Percentiles rank a stretch among this genome's conserved stretches.
These are phyloP conservation scores for Sedum album DNA, from an alignment of 164 flowering plant genomes.

Conservation along the genomic window DNA sequence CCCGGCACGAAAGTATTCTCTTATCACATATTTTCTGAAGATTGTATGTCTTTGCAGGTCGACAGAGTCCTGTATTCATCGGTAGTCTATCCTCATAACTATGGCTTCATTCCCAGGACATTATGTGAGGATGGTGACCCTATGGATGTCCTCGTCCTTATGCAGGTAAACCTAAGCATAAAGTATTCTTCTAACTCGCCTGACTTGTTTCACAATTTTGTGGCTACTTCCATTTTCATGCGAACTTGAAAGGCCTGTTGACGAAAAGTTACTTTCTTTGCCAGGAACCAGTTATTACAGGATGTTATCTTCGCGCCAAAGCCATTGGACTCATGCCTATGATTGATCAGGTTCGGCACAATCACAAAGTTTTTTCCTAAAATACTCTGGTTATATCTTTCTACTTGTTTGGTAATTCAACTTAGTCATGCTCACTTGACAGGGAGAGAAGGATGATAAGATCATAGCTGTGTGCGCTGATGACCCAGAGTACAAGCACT, in stretches of 20 bases:
- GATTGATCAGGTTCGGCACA: constrained; percentile 68
- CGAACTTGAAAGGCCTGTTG: not conserved
- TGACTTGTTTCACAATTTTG: not conserved
- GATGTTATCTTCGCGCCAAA: constrained; percentile 77
- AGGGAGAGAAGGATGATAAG: constrained; percentile 75
- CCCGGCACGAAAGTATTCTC: no score
- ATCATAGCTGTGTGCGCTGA: constrained; percentile 75
- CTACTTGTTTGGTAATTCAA: not conserved
- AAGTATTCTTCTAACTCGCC: not conserved
- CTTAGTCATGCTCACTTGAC: not conserved
- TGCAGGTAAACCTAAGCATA: constrained; percentile 56
- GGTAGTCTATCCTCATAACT: no score
- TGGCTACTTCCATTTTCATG: not conserved
- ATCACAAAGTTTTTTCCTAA: not conserved
- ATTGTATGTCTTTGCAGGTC: constrained; percentile 30
- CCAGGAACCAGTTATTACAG: constrained; percentile 79
- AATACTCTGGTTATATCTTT: not conserved
- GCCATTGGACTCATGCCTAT: constrained; percentile 93
- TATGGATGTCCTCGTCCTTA: constrained; percentile 80
- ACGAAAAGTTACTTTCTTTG: not conserved
- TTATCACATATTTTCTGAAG: not conserved
- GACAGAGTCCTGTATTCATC: no score
- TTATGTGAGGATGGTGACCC: constrained; percentile 95
- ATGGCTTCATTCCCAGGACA: no score
- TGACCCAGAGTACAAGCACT: constrained; percentile 88